Evolutionary conservation across 805 yeast species (phyloP).

Genomic region (Lipomyces mesembrius): DNA sequence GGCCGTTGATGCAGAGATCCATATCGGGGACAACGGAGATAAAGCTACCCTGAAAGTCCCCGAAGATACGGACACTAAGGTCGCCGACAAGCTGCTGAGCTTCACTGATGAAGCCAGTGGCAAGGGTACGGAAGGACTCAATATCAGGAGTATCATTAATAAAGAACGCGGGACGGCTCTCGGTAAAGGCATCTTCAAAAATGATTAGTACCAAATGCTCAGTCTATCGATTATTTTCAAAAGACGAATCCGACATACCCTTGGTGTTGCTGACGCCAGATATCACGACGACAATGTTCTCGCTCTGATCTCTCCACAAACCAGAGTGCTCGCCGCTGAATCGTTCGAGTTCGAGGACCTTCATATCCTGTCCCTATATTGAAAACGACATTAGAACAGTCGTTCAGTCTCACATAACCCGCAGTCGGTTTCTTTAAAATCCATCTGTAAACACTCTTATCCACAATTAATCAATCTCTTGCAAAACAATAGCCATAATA

Average conservation of each 20-base stretch:
- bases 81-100: conserved; percentile 38
- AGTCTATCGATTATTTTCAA: background rate
- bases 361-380: conserved; percentile 37
- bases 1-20: conserved; percentile 35
- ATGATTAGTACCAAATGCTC: background rate
- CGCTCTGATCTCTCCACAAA: conserved; percentile 35
- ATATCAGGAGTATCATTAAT: conserved; percentile 36
- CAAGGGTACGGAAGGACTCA: conserved; percentile 34
- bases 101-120: conserved; percentile 35
- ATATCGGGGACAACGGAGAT: conserved; percentile 38
- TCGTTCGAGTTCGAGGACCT: conserved; percentile 38
- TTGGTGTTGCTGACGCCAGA: conserved; percentile 34
- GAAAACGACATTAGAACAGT: background rate
- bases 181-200: conserved; percentile 31
- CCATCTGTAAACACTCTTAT: background rate
- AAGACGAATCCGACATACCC: conserved; percentile 16
- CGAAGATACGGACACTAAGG: conserved; percentile 34
- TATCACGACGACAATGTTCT: conserved; percentile 36
- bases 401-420: too few relatives aligned
- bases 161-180: conserved; percentile 35
- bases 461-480: background rate
- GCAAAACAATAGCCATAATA: background rate
- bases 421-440: background rate
- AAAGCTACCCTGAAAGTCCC: conserved; percentile 27
- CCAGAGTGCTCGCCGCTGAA: conserved; percentile 37